phyloP scores from a whole-genome alignment of 805 yeast species.

The Starmerella cellae region DNA sequence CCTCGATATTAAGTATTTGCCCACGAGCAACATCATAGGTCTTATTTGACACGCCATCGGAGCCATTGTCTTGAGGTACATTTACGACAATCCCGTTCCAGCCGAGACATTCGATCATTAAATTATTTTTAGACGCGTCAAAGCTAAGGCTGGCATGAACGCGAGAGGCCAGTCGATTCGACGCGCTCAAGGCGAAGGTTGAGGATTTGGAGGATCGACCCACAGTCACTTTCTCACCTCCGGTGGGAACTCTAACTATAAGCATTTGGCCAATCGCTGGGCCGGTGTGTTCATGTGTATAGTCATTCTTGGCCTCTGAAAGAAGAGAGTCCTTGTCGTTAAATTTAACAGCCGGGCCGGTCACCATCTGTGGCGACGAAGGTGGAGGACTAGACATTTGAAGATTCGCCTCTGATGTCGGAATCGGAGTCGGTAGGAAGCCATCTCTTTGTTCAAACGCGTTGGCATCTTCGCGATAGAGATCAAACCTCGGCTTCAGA shows the following conservation, averaged over 20 bases:
- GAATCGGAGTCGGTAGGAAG: constrained; percentile 19
- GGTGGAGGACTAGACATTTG: constrained; percentile 15
- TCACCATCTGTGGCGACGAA: constrained; percentile 6
- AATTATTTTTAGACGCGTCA: constrained; percentile 28
- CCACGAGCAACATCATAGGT: constrained; percentile 44
- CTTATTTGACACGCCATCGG: constrained; percentile 12
- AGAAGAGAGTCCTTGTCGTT: not conserved
- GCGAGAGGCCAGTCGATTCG: constrained; percentile 49
- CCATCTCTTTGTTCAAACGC: not conserved
- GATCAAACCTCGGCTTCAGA: constrained; percentile 6
- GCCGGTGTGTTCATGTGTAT: too few relatives aligned
- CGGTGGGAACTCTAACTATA: constrained; percentile 13
- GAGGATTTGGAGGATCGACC: constrained; percentile 61
- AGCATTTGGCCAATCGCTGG: constrained; percentile 11
- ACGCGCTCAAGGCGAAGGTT: constrained; percentile 37
- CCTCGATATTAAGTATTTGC: constrained; percentile 55
- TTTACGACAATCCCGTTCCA: constrained; percentile 64
- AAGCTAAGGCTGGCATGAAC: constrained; percentile 46
- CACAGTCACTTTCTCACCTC: constrained; percentile 30
- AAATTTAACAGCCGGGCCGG: not conserved
- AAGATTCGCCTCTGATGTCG: constrained; percentile 17
- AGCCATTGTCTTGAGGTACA: constrained; percentile 36
- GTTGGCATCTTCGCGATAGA: constrained; percentile 11
- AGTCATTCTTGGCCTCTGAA: not conserved
- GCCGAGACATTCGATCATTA: constrained; percentile 60